Evolutionary conservation across 1,284 basidiomycete species (phyloP).

Genomic region (Leccinum pachyderme): DNA sequence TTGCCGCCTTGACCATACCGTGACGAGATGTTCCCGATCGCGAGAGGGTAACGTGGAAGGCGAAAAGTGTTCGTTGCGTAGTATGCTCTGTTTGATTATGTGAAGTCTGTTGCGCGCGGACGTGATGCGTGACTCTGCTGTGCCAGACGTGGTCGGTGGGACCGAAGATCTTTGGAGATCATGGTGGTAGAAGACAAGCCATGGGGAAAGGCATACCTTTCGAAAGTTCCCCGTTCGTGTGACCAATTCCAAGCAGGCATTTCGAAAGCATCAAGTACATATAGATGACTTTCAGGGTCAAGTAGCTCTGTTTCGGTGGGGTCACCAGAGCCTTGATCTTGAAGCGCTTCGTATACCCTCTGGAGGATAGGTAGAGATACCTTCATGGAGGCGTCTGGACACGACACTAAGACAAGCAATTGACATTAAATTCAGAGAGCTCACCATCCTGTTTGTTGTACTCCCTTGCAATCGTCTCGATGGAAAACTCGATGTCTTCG

Average conservation of each 20-base stretch:
- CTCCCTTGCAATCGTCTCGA: conserved; percentile 84
- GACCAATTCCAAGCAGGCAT: conserved; percentile 95
- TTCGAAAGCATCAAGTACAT: conserved; percentile 87
- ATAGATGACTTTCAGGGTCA: conserved; percentile 84
- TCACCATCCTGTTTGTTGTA: conserved; percentile 91
- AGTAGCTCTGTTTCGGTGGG: conserved; percentile 59
- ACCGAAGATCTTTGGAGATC: conserved; percentile 36
- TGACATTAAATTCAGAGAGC: conserved; percentile 22
- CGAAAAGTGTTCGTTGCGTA: conserved; percentile 95
- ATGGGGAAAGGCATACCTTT: conserved; percentile 52
- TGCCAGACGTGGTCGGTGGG: conserved; percentile 68
- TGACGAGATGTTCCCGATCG: conserved; percentile 82
- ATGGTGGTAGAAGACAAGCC: conserved; percentile 3
- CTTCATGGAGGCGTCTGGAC: conserved; percentile 76
- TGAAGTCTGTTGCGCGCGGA: conserved; percentile 82
- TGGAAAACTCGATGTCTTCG: conserved; percentile 73
- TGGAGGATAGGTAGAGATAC: conserved; percentile 71
- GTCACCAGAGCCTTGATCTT: conserved; percentile 65
- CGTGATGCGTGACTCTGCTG: conserved; percentile 74
- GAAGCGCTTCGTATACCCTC: conserved; percentile 80
- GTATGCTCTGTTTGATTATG: conserved; percentile 85
- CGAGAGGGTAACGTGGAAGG: conserved; percentile 88
- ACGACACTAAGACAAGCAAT: conserved; percentile 3
- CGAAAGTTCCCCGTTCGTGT: conserved; percentile 78
- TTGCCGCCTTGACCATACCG: conserved; percentile 47